Conservation (phyloP, 352 stramenopile species). For the Blastocystis sp. region DNA sequence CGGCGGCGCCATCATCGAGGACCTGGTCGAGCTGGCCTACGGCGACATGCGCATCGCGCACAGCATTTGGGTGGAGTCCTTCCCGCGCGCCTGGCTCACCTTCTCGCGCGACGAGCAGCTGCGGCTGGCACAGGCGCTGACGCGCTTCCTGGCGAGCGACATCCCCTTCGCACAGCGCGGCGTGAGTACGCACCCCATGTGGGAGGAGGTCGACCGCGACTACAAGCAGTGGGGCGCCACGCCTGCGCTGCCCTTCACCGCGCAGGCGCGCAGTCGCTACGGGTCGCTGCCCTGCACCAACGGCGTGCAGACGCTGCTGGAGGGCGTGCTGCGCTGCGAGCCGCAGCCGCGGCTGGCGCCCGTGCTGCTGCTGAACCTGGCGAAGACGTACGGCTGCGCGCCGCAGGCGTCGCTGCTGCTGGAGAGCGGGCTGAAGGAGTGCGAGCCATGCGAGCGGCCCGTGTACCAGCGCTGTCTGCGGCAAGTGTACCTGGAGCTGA, state of each 20-base stretch:
- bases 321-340: slow-evolving; percentile 29
- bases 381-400: slow-evolving; percentile 8
- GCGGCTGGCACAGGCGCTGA: neutral
- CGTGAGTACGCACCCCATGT: neutral
- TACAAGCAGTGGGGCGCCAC: slow-evolving; percentile 54
- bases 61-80: slow-evolving; percentile 37
- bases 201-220: slow-evolving; percentile 50
- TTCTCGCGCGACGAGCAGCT: slow-evolving; percentile 12
- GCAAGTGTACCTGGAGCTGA: neutral
- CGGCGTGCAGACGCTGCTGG: slow-evolving; percentile 30
- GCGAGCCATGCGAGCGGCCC: neutral
- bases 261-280: slow-evolving; percentile 19
- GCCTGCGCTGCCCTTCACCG: neutral
- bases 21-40: slow-evolving; percentile 54
- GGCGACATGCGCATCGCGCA: slow-evolving; percentile 39
- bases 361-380: slow-evolving; percentile 19
- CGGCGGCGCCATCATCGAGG: neutral
- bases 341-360: slow-evolving; percentile 21
- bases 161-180: neutral
- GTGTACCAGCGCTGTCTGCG: neutral
- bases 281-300: slow-evolving; percentile 9
- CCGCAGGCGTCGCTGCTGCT: slow-evolving; percentile 38
- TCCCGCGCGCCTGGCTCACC: slow-evolving; percentile 33
- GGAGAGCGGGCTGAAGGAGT: neutral
- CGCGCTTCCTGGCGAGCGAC: slow-evolving; percentile 8